Base-by-base conservation (phyloP, 2,329 filamentous ascomycete species). In the Nemania sp. region DNA sequence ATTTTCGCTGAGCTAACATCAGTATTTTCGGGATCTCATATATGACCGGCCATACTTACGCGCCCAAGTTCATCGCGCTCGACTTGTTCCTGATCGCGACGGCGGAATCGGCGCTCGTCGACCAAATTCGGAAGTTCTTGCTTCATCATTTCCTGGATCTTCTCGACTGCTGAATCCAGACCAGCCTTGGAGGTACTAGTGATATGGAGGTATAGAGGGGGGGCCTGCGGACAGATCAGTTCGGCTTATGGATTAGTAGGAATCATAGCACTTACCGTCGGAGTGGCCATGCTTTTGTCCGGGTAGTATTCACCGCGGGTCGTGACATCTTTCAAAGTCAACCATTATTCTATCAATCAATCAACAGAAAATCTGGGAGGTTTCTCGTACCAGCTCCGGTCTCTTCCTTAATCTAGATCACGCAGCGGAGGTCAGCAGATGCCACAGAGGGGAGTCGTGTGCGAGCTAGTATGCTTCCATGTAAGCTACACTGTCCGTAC, bases 341-440 rank as follows among this genome's bases (percentile, higher is more conserved):
- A 83, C 71, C 74, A 82, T 74, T 70, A 73, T 73, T 77, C 77
- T 77, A 73, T 75, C 66, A 71, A 64, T 72, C 66, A 73, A 68
- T 68, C 62, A 72, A 73, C 66, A 74, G 74, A 73, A 71, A 68
- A 71, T 73, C 74, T 71, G 73, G 75, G 72, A 77, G 75, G 76
- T 78, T 73, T 77, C 80, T 84, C 92, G 86, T 99, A 99, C 94
- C 94, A 82, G 94, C 93, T 83, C 94, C 94, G 86, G 93, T 97
- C 70, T 97, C 91, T 80, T 97, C 93, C 88, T 96, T 96, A 70
- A 99, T 99, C 94, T 99, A 92, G 68, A 89, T 89, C 86, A 94
- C 83, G 86, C 81, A 87, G 77, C 77, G 77, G 81, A 86, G 84
- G 92, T 97, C 86, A 97, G 92, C 91, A 94, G 85, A 86, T 90